Base-by-base conservation (phyloP, 257 asterid genomes). In the Ballota nigra region DNA sequence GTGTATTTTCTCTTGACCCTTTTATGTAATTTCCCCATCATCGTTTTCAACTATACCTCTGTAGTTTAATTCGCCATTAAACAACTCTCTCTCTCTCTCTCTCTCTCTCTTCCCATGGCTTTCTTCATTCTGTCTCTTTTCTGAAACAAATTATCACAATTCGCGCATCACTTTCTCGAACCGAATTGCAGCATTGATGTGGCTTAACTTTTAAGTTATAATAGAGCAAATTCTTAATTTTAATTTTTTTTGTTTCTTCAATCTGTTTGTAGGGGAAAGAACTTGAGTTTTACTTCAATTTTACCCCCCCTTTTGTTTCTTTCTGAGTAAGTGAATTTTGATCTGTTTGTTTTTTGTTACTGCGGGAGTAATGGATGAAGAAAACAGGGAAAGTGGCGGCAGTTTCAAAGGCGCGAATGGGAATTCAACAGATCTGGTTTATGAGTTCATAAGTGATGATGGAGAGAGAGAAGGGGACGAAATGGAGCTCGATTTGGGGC, bases 401-500 rank as follows among this genome's bases (percentile, higher is more conserved):
- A 15, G 51, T 64, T n/a, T 80, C 1, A 6, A 23, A 59, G 66
- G 23, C 33, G 22, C 49, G 49, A 68, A 73, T 66, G 78, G 79
- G 16, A 61, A 57, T 72, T 66, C 86, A 3, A 62, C 69, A 34
- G 86, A 82, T 82, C 72, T 65, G 78, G 29, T 71, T 15, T 58
- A 51, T 24, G 51, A 72, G 56, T 56, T 58, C 66, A 43, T 20
- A 19, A 26, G 34, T 9, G 58, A 23, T 4, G 38, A 23, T 2
- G 78, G 16, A 7, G 31, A 29, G 43, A 15, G 62, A 2, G 65
- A 20, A 9, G 41, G 34, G 0, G 86, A 66, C 0, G 86, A 58
- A 6, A 13, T 90, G 13, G 90, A 88, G 77, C 59, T 90, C 31
- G 79, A 83, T 61, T 69, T 90, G 74, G 92, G 91, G 31, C 91